phyloP scores from a whole-genome alignment of 495 filamentous ascomycete species.

The Penicillium simplicissimum region DNA sequence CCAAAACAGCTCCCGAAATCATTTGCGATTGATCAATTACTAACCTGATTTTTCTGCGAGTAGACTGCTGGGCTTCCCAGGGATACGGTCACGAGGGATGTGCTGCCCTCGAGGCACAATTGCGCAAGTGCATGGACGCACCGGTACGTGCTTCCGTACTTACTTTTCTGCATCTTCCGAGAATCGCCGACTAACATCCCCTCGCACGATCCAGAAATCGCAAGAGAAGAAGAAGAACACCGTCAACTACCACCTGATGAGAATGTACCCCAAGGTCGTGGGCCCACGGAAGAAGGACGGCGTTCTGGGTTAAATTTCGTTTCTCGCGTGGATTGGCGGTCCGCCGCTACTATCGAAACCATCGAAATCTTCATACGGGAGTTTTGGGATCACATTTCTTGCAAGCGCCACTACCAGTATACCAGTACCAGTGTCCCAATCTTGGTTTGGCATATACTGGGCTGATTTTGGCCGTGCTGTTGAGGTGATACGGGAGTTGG shows the following conservation, averaged over 20 bases:
- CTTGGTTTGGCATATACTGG: not conserved
- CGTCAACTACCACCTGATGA: conserved; percentile 91
- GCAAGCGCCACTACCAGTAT: not conserved
- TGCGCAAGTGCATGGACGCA: conserved; percentile 92
- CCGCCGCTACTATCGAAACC: not conserved
- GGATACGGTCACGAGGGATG: conserved; percentile 76
- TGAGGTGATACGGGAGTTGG: conserved; percentile 18
- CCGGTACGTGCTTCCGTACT: conserved; percentile 50
- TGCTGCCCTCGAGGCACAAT: conserved; percentile 72
- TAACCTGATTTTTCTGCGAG: conserved; percentile 13
- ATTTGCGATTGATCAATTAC: not conserved
- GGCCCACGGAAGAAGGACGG: conserved; percentile 71
- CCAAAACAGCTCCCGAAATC: not conserved
- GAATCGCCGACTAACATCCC: not conserved
- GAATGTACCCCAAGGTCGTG: conserved; percentile 80
- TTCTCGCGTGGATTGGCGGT: conserved; percentile 7
- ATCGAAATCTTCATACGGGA: conserved; percentile 14
- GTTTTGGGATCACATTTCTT: conserved; percentile 23
- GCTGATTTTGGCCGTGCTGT: conserved; percentile 2
- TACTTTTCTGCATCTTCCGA: conserved; percentile 49
- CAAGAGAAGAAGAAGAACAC: conserved; percentile 70
- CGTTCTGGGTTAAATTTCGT: conserved; percentile 33
- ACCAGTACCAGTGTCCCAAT: not conserved
- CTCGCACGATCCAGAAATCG: conserved; percentile 51
- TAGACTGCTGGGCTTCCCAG: conserved; percentile 93